Conservation (phyloP, 2,329 filamentous ascomycete genomes). For the Aspergillus awamori region DNA sequence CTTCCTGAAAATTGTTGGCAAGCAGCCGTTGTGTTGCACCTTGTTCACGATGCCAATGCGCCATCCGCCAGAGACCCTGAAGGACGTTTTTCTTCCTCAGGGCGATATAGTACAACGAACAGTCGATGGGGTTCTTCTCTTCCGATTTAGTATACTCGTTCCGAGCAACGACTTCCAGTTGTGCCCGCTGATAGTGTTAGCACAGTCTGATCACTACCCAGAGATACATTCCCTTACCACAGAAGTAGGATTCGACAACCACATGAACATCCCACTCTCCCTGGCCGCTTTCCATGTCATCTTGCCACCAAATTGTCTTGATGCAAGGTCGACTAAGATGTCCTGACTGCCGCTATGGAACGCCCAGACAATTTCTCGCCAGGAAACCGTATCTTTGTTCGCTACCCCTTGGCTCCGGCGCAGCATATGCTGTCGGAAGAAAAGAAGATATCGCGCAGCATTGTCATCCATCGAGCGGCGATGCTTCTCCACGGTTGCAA, state of each 20-base stretch:
- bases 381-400: conserved; percentile 62
- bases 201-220: neutral
- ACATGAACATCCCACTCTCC: conserved; percentile 91
- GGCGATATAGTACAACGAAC: conserved; percentile 87
- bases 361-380: conserved; percentile 54
- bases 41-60: conserved; percentile 86
- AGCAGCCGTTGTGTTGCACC: conserved; percentile 75
- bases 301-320: conserved; percentile 74
- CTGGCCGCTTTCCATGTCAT: conserved; percentile 84
- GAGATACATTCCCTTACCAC: conserved; percentile 61
- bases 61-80: conserved; percentile 92
- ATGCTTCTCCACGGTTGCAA: conserved; percentile 81
- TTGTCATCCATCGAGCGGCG: conserved; percentile 88
- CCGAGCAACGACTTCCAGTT: conserved; percentile 88
- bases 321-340: conserved; percentile 81
- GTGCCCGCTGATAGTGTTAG: conserved; percentile 58
- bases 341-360: conserved; percentile 68
- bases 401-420: conserved; percentile 65
- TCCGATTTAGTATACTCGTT: conserved; percentile 92
- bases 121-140: conserved; percentile 85
- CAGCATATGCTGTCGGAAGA: conserved; percentile 79
- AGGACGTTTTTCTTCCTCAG: conserved; percentile 88
- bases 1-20: conserved; percentile 86
- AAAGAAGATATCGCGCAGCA: conserved; percentile 82
- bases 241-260: conserved; percentile 76